Percentiles rank a stretch among this genome's conserved stretches.
Evolutionary conservation across 169 alveolate species (phyloP).

Genomic region (Cryptosporidium baileyi): DNA sequence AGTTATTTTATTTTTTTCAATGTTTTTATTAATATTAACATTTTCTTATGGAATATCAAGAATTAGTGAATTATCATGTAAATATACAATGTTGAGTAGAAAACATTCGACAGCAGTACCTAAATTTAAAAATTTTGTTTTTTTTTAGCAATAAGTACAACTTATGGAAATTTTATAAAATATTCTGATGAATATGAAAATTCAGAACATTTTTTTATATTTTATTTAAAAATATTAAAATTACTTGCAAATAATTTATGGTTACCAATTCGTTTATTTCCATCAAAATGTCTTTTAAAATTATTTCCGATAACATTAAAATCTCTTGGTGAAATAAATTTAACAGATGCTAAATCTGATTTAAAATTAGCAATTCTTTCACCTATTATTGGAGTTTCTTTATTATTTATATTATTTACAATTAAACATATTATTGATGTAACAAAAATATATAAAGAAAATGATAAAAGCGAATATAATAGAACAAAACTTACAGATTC

Average conservation of each 20-base stretch:
- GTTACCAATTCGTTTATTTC: conserved; percentile 40
- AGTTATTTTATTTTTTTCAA: background rate
- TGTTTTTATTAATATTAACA: background rate
- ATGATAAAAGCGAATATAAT: background rate
- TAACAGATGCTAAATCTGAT: conserved; percentile 42
- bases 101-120: conserved; percentile 26
- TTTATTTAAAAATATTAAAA: conserved; percentile 13
- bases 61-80: conserved; percentile 25
- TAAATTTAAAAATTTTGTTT: conserved; percentile 13
- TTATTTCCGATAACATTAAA: conserved; percentile 22
- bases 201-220: conserved; percentile 6
- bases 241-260: conserved; percentile 22
- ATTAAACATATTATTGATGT: conserved; percentile 55
- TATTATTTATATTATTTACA: conserved; percentile 39
- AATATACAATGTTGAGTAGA: conserved; percentile 30
- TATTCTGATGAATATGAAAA: background rate
- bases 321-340: background rate
- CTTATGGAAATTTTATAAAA: conserved; percentile 9
- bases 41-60: conserved; percentile 50
- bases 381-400: conserved; percentile 40
- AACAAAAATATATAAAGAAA: conserved; percentile 36
- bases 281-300: conserved; percentile 25
- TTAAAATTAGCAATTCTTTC: background rate
- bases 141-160: conserved; percentile 23
- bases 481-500: conserved; percentile 14